These are phyloP conservation scores for Heterobasidion irregulare DNA, from an alignment of 1,284 basidiomycete genomes.

Conservation along the genomic window DNA sequence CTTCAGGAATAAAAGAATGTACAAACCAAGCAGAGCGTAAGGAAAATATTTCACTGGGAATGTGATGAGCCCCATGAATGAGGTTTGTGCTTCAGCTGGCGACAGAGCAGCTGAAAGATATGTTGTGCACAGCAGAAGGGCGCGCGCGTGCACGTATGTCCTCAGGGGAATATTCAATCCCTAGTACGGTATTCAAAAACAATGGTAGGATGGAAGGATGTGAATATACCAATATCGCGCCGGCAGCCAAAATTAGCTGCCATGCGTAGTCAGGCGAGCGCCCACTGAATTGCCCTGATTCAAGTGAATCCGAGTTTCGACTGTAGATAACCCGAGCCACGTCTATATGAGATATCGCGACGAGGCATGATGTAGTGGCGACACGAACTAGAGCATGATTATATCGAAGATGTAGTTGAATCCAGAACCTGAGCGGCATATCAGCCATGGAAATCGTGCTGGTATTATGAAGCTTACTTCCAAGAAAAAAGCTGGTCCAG, in stretches of 20 bases:
- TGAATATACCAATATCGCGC: constrained; percentile 50
- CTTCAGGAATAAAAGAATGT: not conserved
- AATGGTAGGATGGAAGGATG: constrained; percentile 6
- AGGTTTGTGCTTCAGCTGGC: constrained; percentile 57
- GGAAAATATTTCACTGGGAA: constrained; percentile 71
- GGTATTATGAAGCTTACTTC: constrained; percentile 37
- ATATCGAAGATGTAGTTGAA: constrained; percentile 68
- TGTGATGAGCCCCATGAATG: constrained; percentile 66
- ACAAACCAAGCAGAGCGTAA: constrained; percentile 53
- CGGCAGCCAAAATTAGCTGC: constrained; percentile 55
- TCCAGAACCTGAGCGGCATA: constrained; percentile 33
- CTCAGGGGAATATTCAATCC: constrained; percentile 59
- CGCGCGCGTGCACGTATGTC: constrained; percentile 50
- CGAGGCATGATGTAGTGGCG: not conserved
- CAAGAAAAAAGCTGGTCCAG: constrained; percentile 72
- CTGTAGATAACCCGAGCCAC: constrained; percentile 24
- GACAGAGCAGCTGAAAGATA: constrained; percentile 65
- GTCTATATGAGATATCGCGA: not conserved
- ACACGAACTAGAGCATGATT: constrained; percentile 69
- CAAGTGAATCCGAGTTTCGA: constrained; percentile 56
- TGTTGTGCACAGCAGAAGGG: constrained; percentile 60
- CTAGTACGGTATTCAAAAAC: constrained; percentile 16
- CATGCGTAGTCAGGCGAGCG: constrained; percentile 68
- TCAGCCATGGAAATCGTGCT: not conserved
- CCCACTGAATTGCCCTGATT: constrained; percentile 47